Evolutionary conservation across 331 rosid genomes (phyloP), one percentile per base, ranked within the genome.

Genomic region (Quercus lobata): DNA sequence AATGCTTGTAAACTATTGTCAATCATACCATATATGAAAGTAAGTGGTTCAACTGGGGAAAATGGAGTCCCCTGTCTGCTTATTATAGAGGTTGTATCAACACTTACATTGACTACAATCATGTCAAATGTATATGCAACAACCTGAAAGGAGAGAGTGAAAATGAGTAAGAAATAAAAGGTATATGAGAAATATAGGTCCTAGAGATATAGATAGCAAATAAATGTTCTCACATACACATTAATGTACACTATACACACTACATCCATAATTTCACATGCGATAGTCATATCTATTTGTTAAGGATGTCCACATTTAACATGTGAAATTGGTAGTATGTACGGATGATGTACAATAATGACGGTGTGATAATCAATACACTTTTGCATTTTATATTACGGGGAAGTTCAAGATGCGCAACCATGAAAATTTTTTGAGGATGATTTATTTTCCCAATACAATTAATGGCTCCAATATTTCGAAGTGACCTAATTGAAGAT

Each of bases 51-150:
- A 84, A 82, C 80, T 77, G 92, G 89, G 84, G 97, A 85, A 87
- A 90, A 87, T 72, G 76, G 87, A 84, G 90, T 92, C 79, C 95
- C 90, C 54, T 88, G 97, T 86, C 93, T 84, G 86, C 88, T 87
- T 84, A 91, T 79, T 69, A 92, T 84, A 55, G 84, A 88, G 76
- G 78, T 77, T 17, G 97, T 79, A 81, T 89, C 77, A 80, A 92
- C 79, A 56, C 79, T 73, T 74, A 87, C 87, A 15, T 91, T 83
- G 82, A 91, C 75, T 74, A 94, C 77, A 60, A 91, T 81, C 57
- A 81, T 82, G 17, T 74, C 79, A 71, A 92, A 79, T 76, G 85
- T 65, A 84, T 86, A 81, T 73, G 86, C 0, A 35, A 0, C 73
- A 80, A 94, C 80, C 97, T 94, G 89, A 84, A 35, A 77, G 24